Percentiles rank a stretch among this genome's conserved stretches.
Evolutionary conservation across 495 filamentous ascomycete species (phyloP).

Genomic region (Penicillium canescens): DNA sequence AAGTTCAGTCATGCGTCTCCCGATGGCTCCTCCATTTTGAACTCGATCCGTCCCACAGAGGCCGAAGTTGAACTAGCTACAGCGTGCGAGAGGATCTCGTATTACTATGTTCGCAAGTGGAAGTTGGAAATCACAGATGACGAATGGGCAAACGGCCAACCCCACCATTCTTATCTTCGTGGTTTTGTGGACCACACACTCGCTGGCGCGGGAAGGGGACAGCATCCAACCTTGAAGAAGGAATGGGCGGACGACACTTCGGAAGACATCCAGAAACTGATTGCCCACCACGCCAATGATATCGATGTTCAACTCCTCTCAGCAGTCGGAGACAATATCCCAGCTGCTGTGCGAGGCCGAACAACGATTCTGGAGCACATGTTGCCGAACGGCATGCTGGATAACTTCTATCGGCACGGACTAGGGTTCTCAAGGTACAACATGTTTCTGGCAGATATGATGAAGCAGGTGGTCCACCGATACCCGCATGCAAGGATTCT

Average conservation of each 20-base stretch:
- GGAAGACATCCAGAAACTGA: too few relatives aligned
- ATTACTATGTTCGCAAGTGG: background rate
- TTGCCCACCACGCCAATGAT: too few relatives aligned
- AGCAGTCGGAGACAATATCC: constrained; percentile 32
- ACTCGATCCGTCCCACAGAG: background rate
- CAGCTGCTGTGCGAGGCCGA: constrained; percentile 32
- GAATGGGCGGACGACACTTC: too few relatives aligned
- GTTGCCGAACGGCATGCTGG: constrained; percentile 32
- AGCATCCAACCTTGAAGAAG: background rate
- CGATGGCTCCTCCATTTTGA: background rate
- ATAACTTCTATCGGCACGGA: constrained; percentile 32
- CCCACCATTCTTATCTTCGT: too few relatives aligned
- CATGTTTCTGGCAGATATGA: constrained; percentile 7
- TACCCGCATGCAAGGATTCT: constrained; percentile 22
- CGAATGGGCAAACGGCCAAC: background rate
- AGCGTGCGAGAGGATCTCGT: background rate
- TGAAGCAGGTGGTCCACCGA: constrained; percentile 33
- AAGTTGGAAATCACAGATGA: background rate
- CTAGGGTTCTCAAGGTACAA: constrained; percentile 19
- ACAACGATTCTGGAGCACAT: constrained; percentile 39
- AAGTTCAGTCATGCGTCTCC: background rate
- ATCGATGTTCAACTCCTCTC: background rate
- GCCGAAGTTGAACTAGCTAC: background rate
- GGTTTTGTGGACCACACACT: background rate
- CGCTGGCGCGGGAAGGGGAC: background rate